Conservation (phyloP, 495 filamentous ascomycete species). For the Hypoxylon trugodes region DNA sequence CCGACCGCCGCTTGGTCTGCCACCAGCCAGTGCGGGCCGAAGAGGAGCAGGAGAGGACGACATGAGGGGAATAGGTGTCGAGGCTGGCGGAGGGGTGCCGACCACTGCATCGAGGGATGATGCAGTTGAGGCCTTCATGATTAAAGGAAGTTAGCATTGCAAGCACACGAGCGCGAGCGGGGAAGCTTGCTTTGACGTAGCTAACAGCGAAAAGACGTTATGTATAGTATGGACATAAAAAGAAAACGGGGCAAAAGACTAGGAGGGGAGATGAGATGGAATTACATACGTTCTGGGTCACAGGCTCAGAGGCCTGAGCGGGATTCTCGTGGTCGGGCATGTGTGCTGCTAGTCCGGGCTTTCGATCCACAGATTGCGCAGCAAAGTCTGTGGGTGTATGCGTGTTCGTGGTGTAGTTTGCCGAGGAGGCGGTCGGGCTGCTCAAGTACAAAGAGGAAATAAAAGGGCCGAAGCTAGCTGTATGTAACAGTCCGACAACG, state of each 20-base stretch:
- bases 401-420: conserved; percentile 33
- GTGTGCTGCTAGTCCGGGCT: conserved; percentile 38
- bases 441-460: conserved; percentile 39
- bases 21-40: conserved; percentile 82
- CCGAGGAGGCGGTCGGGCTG: conserved; percentile 37
- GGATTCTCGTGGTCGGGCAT: conserved; percentile 47
- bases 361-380: conserved; percentile 38
- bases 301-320: conserved; percentile 42
- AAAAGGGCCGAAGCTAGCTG: conserved; percentile 44
- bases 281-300: conserved; percentile 44
- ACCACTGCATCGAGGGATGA: conserved; percentile 37
- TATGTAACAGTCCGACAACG: conserved; percentile 35
- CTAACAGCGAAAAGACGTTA: background rate
- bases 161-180: conserved; percentile 22
- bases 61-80: conserved; percentile 67
- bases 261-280: conserved; percentile 1
- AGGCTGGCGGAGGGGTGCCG: conserved; percentile 40
- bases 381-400: conserved; percentile 33
- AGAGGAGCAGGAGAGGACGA: conserved; percentile 78
- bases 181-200: conserved; percentile 17
- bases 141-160: conserved; percentile 43
- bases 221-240: background rate
- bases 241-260: background rate
- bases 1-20: conserved; percentile 68
- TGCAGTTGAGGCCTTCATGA: conserved; percentile 42